Evolutionary conservation across 805 yeast species (phyloP), one percentile per base, ranked within the genome.

Genomic region (Maudiozyma barnettii): DNA sequence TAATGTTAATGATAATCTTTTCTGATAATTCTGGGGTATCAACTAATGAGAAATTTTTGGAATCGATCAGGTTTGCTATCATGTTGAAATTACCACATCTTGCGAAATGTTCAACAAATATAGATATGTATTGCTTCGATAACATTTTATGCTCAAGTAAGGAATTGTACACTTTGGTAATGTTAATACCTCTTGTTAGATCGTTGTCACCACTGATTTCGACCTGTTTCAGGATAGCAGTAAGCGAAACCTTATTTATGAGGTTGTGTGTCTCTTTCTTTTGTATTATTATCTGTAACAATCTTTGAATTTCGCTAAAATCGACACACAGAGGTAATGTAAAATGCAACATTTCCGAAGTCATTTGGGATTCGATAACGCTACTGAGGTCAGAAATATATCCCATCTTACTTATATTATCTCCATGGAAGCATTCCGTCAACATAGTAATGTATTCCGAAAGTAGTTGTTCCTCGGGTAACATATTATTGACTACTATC

Each of bases 251-350:
- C 13, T 40, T 23, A n/a, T 40, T 23, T 13, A 40, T 26, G 3
- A 26, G 14, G 4, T 16, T 9, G 7, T 23, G 5, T 10, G 35
- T 13, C 10, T 23, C n/a, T 26, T 16, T n/a, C 14, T 18, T 18
- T 5, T 39, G 47, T 9, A 44, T 30, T 3, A 56, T 43, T 12
- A 56, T 50, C 8, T 42, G 39, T 14, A 60, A 26, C 29, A 63
- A 33, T 20, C 50, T 43, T n/a, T 26, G 22, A 1, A 61, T 41
- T 42, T 61, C 65, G 19, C 51, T 48, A 35, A 45, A 49, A 44
- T 58, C 59, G n/a, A 54, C 38, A 52, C 63, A 59, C 39, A 53
- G 47, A 7, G 56, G 51, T 29, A 60, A 49, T 29, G 56, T 43
- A 19, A 46, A 49, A 13, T 49, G 42, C 8, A 57, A 50, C 3